These are phyloP conservation scores for Pseudogymnoascus sp. DNA, from an alignment of 2,329 filamentous ascomycete species.

Conservation along the genomic window DNA sequence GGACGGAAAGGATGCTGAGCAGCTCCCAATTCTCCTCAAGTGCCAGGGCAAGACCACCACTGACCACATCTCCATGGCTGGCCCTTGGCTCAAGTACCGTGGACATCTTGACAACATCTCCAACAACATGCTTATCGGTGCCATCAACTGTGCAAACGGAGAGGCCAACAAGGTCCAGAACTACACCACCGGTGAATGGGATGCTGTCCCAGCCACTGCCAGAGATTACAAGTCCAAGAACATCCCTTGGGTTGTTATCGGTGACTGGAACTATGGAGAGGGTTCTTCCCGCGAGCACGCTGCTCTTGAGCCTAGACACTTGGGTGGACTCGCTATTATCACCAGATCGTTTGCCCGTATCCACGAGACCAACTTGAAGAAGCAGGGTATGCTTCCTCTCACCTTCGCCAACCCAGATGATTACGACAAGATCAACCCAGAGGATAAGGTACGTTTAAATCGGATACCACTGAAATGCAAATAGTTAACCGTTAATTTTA, in stretches of 20 bases:
- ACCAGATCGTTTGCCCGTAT: constrained; percentile 96
- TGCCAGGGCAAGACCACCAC: constrained; percentile 92
- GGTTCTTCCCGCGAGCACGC: constrained; percentile 97
- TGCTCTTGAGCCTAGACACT: constrained; percentile 92
- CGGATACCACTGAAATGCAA: neutral
- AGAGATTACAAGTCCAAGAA: constrained; percentile 98
- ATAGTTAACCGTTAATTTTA: constrained; percentile 23
- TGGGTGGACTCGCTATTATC: constrained; percentile 95
- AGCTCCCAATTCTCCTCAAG: constrained; percentile 94
- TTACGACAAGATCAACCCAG: constrained; percentile 92
- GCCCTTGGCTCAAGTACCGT: constrained; percentile 97
- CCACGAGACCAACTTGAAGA: constrained; percentile 99
- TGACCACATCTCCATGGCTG: constrained; percentile 95
- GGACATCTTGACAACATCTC: constrained; percentile 99
- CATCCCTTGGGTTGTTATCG: constrained; percentile 93
- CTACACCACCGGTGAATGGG: constrained; percentile 73
- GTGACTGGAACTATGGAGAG: constrained; percentile 99
- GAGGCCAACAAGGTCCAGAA: constrained; percentile 98
- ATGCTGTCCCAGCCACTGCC: constrained; percentile 84
- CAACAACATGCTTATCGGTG: constrained; percentile 99
- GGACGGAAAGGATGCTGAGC: constrained; percentile 82
- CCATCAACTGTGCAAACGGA: constrained; percentile 89
- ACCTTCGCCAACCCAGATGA: constrained; percentile 92
- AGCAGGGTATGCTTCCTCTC: constrained; percentile 99
- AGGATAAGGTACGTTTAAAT: constrained; percentile 60